Percentiles rank a stretch among this genome's conserved stretches.
phyloP scores from a whole-genome alignment of 2,329 filamentous ascomycete genomes.

The Neospermospora avenae region DNA sequence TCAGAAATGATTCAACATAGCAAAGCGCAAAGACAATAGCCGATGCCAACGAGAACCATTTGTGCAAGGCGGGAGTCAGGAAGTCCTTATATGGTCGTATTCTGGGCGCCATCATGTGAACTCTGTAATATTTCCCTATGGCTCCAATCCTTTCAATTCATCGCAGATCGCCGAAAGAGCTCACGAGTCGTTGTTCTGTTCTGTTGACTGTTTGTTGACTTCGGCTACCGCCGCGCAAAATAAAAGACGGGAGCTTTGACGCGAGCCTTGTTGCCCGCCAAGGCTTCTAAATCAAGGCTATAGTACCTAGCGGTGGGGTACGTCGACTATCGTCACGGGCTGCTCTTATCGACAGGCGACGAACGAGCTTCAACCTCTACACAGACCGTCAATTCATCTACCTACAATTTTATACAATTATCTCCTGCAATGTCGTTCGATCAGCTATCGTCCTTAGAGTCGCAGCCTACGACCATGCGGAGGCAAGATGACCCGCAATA shows the following conservation, averaged over 20 bases:
- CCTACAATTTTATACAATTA: not conserved
- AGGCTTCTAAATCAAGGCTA: slow-evolving; percentile 8
- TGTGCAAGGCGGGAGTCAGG: slow-evolving; percentile 81
- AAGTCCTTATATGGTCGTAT: slow-evolving; percentile 61
- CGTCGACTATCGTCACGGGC: slow-evolving; percentile 26
- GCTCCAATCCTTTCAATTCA: slow-evolving; percentile 19
- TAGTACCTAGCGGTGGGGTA: slow-evolving; percentile 10
- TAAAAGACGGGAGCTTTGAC: slow-evolving; percentile 18
- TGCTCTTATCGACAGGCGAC: slow-evolving; percentile 22
- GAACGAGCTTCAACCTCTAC: slow-evolving; percentile 12
- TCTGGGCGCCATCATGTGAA: slow-evolving; percentile 33
- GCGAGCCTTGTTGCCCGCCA: slow-evolving; percentile 11
- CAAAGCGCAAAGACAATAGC: slow-evolving; percentile 66
- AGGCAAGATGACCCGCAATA: slow-evolving; percentile 72
- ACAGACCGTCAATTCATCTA: slow-evolving; percentile 2
- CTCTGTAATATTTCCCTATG: slow-evolving; percentile 6
- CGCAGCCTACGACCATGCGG: slow-evolving; percentile 67
- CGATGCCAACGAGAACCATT: slow-evolving; percentile 78
- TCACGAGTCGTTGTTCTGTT: too few species aligned
- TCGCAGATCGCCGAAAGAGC: slow-evolving; percentile 18
- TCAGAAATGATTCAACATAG: slow-evolving; percentile 67
- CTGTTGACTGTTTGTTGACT: slow-evolving; percentile 5
- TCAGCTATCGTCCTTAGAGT: slow-evolving; percentile 78
- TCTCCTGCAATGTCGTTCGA: slow-evolving; percentile 77
- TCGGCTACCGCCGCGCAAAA: slow-evolving; percentile 17